Percentiles rank a stretch among this genome's conserved stretches.
Conservation (phyloP, 352 stramenopile species). For the Blastocystis sp. region DNA sequence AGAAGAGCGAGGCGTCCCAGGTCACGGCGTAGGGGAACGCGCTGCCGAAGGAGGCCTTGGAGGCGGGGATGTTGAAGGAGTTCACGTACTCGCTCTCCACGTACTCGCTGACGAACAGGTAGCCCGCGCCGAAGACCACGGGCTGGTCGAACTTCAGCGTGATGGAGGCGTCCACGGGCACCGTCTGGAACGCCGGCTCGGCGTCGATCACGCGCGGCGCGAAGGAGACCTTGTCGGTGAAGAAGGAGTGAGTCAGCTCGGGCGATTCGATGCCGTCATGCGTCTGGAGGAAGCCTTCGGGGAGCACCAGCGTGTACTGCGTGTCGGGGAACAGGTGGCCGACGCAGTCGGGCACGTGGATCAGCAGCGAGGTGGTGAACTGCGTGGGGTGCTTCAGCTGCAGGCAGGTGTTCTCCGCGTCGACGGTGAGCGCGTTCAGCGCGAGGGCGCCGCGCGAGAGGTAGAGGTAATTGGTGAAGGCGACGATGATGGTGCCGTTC, state of each 20-base stretch:
- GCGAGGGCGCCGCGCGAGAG: slow-evolving; percentile 1
- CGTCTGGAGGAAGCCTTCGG: slow-evolving; percentile 19
- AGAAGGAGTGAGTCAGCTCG: slow-evolving; percentile 27
- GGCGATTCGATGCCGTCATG: not conserved
- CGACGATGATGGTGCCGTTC: not conserved
- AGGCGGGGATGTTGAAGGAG: slow-evolving; percentile 31
- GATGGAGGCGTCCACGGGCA: slow-evolving; percentile 22
- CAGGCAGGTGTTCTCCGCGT: slow-evolving; percentile 26
- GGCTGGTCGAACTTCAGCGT: slow-evolving; percentile 51
- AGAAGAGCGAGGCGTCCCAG: slow-evolving; percentile 34
- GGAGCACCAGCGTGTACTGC: slow-evolving; percentile 23
- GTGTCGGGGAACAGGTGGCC: slow-evolving; percentile 1
- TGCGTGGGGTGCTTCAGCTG: slow-evolving; percentile 7
- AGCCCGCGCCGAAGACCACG: not conserved
- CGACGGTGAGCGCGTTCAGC: slow-evolving; percentile 40
- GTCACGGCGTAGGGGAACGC: slow-evolving; percentile 30
- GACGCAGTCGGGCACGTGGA: slow-evolving; percentile 27
- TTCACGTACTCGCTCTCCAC: slow-evolving; percentile 42
- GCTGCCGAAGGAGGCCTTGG: slow-evolving; percentile 10
- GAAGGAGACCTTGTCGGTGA: not conserved
- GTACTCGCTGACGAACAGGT: slow-evolving; percentile 59
- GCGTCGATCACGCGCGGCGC: slow-evolving; percentile 11
- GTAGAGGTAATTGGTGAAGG: slow-evolving; percentile 41
- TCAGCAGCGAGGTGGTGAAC: not conserved
- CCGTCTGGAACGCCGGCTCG: not conserved